A percentile compares a stretch with the other conserved stretches of the same genome.
phyloP scores from a whole-genome alignment of 192 early-diverging fungal species.

The Endogone sp. region DNA sequence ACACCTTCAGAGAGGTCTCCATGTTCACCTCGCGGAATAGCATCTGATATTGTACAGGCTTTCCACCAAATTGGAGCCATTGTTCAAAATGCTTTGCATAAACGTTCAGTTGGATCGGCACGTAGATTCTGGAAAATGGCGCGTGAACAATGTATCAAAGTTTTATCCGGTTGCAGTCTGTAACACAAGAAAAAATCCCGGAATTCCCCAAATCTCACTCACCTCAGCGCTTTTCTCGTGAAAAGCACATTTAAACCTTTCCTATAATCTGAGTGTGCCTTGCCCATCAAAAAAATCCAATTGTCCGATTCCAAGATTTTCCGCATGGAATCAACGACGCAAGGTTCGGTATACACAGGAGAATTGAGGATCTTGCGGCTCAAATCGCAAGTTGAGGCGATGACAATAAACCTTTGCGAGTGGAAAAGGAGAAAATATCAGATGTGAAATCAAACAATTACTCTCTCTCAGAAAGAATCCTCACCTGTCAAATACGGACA shows the following conservation, averaged over 20 bases:
- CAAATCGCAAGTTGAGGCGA: conserved; percentile 39
- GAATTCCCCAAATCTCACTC: neutral
- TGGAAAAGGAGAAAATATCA: neutral
- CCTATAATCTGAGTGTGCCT: conserved; percentile 34
- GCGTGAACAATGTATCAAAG: neutral
- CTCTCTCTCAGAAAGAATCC: too few species aligned
- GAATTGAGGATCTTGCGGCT: conserved; percentile 38
- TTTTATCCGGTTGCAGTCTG: neutral
- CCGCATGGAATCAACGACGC: conserved; percentile 34
- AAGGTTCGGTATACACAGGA: conserved; percentile 27
- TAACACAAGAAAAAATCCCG: neutral
- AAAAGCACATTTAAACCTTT: conserved; percentile 36
- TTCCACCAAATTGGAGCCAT: conserved; percentile 28
- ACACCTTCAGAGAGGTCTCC: conserved; percentile 37
- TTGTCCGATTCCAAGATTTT: conserved; percentile 35
- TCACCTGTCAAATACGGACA: conserved; percentile 40
- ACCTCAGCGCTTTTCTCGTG: conserved; percentile 33
- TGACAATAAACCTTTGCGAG: conserved; percentile 39
- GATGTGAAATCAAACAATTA: too few species aligned
- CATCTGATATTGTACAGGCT: conserved; percentile 27
- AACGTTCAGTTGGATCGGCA: conserved; percentile 30
- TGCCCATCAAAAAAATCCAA: conserved; percentile 35
- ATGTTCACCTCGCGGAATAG: conserved; percentile 42
- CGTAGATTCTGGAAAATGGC: conserved; percentile 21
- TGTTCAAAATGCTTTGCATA: conserved; percentile 35